phyloP scores from a whole-genome alignment of 768 basidiomycete genomes.

The Tephrocybe sp. region DNA sequence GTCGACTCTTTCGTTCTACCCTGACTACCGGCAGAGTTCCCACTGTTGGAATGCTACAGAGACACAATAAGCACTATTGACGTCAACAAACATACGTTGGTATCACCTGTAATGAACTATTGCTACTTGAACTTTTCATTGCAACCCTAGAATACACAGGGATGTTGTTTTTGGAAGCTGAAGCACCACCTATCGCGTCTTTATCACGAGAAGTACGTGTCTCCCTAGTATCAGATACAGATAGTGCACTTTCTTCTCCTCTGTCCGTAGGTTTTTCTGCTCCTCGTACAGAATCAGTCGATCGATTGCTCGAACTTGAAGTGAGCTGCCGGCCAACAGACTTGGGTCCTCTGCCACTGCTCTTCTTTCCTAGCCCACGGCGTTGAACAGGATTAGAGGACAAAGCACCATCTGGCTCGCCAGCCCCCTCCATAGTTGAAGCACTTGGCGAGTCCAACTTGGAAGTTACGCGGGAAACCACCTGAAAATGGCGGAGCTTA shows the following conservation, averaged over 20 bases:
- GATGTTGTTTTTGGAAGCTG: neutral
- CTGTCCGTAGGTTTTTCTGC: constrained; percentile 8
- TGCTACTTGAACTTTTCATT: constrained; percentile 4
- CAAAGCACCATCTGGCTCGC: neutral
- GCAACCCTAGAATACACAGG: neutral
- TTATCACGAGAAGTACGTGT: neutral
- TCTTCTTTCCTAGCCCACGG: neutral
- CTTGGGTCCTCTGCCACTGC: neutral
- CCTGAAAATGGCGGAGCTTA: neutral
- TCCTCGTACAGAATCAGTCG: constrained; percentile 8
- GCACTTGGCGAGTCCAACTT: too few relatives aligned
- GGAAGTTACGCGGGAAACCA: too few relatives aligned
- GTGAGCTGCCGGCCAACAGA: neutral
- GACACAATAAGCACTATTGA: neutral
- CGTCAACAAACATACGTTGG: neutral
- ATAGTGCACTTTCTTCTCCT: neutral
- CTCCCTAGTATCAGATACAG: neutral
- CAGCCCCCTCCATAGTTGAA: constrained; percentile 3
- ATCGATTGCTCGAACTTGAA: constrained; percentile 6
- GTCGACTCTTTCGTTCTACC: neutral
- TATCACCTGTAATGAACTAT: neutral
- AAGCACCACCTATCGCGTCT: neutral
- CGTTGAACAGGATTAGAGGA: neutral
- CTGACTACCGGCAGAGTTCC: neutral
- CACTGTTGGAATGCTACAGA: neutral